Evolutionary conservation across 805 yeast genomes (phyloP), one percentile per base, ranked within the genome.

Genomic region (Cyberlindnera meyerae): DNA sequence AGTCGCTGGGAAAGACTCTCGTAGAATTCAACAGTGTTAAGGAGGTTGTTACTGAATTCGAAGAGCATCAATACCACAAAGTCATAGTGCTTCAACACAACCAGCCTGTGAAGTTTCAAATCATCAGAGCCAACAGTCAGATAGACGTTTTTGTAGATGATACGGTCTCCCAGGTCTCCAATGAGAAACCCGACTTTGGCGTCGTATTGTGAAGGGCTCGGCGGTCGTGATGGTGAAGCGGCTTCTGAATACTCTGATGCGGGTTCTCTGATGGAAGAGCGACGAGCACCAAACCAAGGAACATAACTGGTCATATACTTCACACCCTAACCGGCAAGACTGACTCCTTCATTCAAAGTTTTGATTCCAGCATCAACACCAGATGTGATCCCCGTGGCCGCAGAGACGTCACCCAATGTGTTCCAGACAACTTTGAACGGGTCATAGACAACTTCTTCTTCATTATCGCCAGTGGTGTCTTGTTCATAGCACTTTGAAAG

Each of bases 371-470:
- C 43, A 34, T 43, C 46, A 6, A 51, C 47, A 8, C 58, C 49
- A 7, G 46, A 42, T 8, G 44, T 46, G 5, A 54, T 38, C 4
- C 57, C 53, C 7, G 52, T 39, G 1, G 48, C 45, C n/a, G 36
- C 37, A 3, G 55, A 47, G 8, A 54, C 49, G 27, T 50, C 55
- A n/a, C 44, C 43, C 5, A 53, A 22, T 0, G 58, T 49, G 4
- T 44, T 34, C 35, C 41, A 42, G 7, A 48, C 46, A 11, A 52
- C n/a, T 31, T 46, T 48, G 39, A 54, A 53, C 7, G 59, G 59
- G 29, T 54, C 57, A 49, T 54, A 34, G 43, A 49, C 15, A 8
- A 11, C 17, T 47, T 27, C 60, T 13, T 6, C 16, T 3, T 29
- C 25, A 30, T 4, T 62, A 58, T 31, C 49, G 40, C n/a, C 47